Percentiles rank a stretch among this genome's conserved stretches.
Conservation (phyloP, 2,329 filamentous ascomycete genomes). For the Penicillium sp. region DNA sequence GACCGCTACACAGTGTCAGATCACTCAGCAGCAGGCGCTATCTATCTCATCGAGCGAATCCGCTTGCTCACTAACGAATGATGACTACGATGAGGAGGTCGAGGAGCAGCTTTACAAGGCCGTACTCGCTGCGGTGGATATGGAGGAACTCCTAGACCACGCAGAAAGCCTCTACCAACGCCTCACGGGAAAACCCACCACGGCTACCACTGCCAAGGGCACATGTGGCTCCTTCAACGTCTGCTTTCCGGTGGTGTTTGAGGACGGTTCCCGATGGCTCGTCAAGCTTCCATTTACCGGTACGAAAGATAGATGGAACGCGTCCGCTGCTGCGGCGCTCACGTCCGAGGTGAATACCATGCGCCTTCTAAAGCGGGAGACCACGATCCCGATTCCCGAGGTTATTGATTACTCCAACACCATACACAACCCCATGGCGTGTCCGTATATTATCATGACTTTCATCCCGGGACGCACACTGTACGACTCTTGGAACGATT, state of each 20-base stretch:
- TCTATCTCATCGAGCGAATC: too few species aligned
- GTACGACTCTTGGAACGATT: not conserved
- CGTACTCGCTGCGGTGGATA: too few species aligned
- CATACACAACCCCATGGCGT: constrained; percentile 14
- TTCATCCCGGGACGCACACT: not conserved
- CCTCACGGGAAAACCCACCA: too few species aligned
- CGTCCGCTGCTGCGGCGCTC: not conserved
- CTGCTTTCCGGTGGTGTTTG: not conserved
- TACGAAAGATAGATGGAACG: not conserved
- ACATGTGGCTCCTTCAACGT: not conserved
- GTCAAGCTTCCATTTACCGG: not conserved
- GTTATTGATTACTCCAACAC: constrained; percentile 34
- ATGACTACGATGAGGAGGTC: too few species aligned
- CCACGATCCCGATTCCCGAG: constrained; percentile 36
- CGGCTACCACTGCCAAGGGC: too few species aligned
- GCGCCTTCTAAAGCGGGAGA: constrained; percentile 34
- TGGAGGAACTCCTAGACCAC: too few species aligned
- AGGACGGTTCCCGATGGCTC: not conserved
- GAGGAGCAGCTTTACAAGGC: too few species aligned
- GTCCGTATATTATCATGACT: not conserved
- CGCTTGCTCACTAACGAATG: too few species aligned
- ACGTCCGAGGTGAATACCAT: constrained; percentile 35
- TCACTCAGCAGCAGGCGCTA: too few species aligned
- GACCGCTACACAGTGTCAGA: too few species aligned
- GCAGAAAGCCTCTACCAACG: too few species aligned